These are phyloP conservation scores for Verticillium dahliae DNA, from an alignment of 2,329 filamentous ascomycete genomes.

Conservation along the genomic window DNA sequence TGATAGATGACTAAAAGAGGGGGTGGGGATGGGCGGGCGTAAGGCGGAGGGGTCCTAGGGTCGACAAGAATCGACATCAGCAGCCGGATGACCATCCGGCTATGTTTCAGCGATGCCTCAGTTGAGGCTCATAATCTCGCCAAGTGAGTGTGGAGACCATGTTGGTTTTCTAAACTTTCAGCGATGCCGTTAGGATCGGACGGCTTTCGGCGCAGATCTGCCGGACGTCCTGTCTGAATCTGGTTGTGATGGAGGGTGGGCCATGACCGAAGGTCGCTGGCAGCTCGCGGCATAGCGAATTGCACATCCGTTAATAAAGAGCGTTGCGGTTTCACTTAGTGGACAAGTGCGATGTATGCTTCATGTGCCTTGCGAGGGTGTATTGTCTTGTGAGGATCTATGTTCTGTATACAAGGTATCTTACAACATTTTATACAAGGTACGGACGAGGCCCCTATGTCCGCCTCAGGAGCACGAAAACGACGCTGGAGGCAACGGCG, in stretches of 20 bases:
- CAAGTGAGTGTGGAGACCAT: background rate
- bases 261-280: background rate
- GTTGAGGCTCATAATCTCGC: background rate
- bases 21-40: background rate
- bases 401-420: background rate
- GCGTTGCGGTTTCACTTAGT: background rate
- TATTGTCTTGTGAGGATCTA: constrained; percentile 4
- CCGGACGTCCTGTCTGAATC: background rate
- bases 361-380: background rate
- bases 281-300: background rate
- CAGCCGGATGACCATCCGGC: background rate
- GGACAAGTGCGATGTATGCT: background rate
- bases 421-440: background rate
- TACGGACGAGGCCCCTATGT: constrained; percentile 7
- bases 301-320: background rate
- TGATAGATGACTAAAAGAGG: background rate
- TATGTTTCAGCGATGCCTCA: background rate
- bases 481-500: constrained; percentile 47
- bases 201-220: background rate
- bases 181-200: background rate
- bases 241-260: background rate
- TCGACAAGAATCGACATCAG: background rate
- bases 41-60: background rate
- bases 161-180: background rate
- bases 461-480: constrained; percentile 38